phyloP scores from a whole-genome alignment of 2,329 filamentous ascomycete genomes.

The Aspergillus ibericus region DNA sequence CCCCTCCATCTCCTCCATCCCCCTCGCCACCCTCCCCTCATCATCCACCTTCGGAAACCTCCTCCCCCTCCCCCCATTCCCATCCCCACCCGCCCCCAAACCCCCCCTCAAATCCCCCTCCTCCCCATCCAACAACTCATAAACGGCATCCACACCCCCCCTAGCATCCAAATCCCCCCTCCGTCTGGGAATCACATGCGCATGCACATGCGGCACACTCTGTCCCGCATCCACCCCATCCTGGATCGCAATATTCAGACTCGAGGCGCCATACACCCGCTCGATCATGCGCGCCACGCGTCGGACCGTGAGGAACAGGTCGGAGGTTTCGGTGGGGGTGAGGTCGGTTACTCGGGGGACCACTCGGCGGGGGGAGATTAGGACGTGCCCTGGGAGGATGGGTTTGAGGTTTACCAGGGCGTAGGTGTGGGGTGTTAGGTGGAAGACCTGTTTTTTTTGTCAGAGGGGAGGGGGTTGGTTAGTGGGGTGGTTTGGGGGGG shows the following conservation, averaged over 20 bases:
- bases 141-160: conserved; percentile 71
- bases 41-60: conserved; percentile 74
- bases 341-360: conserved; percentile 77
- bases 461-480: neutral
- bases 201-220: conserved; percentile 90
- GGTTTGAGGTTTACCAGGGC: conserved; percentile 95
- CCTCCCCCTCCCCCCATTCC: conserved; percentile 42
- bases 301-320: conserved; percentile 87
- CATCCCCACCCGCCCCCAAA: conserved; percentile 40
- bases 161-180: conserved; percentile 58
- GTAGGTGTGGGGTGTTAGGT: conserved; percentile 75
- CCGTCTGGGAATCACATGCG: conserved; percentile 80
- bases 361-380: conserved; percentile 72
- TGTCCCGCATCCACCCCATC: conserved; percentile 89
- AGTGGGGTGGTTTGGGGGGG: neutral
- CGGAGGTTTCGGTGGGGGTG: conserved; percentile 67
- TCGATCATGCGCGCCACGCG: conserved; percentile 75
- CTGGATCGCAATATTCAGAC: conserved; percentile 93
- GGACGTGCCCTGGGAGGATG: conserved; percentile 86
- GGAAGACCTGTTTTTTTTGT: conserved; percentile 68
- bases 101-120: conserved; percentile 78
- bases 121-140: conserved; percentile 78
- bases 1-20: conserved; percentile 37
- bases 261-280: conserved; percentile 62
- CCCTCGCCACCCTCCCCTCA: conserved; percentile 60